Percentiles rank a stretch among this genome's conserved stretches.
Evolutionary conservation across 1,284 basidiomycete genomes (phyloP).

Genomic region (Pseudozyma sp.): DNA sequence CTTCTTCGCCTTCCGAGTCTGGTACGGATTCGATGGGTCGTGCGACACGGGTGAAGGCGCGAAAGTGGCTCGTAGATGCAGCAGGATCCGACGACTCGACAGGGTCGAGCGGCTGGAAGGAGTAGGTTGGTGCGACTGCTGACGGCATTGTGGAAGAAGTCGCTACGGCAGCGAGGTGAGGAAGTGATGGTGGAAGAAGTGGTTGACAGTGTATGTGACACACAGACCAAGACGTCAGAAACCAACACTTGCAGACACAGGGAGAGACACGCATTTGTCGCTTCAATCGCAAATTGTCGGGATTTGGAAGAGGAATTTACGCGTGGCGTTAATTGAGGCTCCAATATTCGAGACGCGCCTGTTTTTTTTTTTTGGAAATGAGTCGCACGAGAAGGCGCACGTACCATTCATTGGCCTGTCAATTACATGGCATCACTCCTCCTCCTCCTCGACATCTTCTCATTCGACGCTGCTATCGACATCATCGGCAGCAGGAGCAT

Average conservation of each 20-base stretch:
- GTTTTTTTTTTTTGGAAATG: background rate
- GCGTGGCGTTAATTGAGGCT: constrained; percentile 40
- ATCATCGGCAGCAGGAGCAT: background rate
- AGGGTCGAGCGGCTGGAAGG: constrained; percentile 36
- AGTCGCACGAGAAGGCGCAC: constrained; percentile 39
- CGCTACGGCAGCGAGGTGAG: background rate
- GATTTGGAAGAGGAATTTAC: background rate
- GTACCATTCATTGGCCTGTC: constrained; percentile 5
- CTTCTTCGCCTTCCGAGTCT: constrained; percentile 40
- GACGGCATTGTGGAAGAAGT: constrained; percentile 5
- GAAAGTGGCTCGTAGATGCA: constrained; percentile 37
- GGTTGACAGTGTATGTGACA: too few relatives aligned
- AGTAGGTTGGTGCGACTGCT: constrained; percentile 8
- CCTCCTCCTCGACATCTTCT: background rate
- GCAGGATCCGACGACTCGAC: constrained; percentile 12
- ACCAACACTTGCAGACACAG: constrained; percentile 11
- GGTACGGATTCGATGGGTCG: constrained; percentile 23
- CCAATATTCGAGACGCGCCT: constrained; percentile 10
- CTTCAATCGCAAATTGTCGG: too few relatives aligned
- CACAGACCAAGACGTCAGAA: constrained; percentile 1
- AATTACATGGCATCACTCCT: too few relatives aligned
- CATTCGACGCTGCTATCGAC: background rate
- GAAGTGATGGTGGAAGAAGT: background rate
- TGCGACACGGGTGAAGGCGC: constrained; percentile 30
- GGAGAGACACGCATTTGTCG: background rate